A percentile compares a stretch with the other conserved stretches of the same genome.
These are phyloP conservation scores for Chaetoceros muelleri DNA, from an alignment of 108 stramenopile genomes.

Conservation along the genomic window DNA sequence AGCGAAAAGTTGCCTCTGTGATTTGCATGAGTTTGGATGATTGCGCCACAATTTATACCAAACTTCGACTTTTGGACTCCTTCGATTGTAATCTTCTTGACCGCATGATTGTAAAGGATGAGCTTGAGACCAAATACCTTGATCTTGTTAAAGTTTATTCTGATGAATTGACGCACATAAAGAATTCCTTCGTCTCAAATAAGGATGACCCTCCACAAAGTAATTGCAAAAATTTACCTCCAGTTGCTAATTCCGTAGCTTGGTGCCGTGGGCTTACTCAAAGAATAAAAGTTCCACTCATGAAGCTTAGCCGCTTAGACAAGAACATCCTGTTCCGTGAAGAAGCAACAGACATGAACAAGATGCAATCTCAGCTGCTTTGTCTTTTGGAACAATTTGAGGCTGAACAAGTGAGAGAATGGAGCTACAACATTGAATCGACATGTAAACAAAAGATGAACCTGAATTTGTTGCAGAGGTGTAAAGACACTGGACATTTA, in stretches of 20 bases:
- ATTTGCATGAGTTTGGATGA: slow-evolving; percentile 84
- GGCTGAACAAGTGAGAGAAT: slow-evolving; percentile 61
- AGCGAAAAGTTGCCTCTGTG: slow-evolving; percentile 75
- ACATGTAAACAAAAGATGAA: slow-evolving; percentile 69
- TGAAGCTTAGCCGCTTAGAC: slow-evolving; percentile 69
- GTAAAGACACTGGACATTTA: slow-evolving; percentile 36
- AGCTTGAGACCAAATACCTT: slow-evolving; percentile 85
- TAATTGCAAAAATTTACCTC: slow-evolving; percentile 64
- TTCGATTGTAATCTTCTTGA: slow-evolving; percentile 77
- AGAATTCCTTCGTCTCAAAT: slow-evolving; percentile 74
- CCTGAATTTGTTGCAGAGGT: slow-evolving; percentile 58
- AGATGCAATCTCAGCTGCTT: slow-evolving; percentile 53
- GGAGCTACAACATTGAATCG: slow-evolving; percentile 69
- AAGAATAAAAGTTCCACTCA: slow-evolving; percentile 75
- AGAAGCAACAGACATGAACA: slow-evolving; percentile 83
- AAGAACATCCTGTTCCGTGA: slow-evolving; percentile 76
- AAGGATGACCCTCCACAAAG: slow-evolving; percentile 50
- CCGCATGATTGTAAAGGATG: slow-evolving; percentile 83
- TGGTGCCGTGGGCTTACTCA: slow-evolving; percentile 83
- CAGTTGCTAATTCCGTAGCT: slow-evolving; percentile 71
- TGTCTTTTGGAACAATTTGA: slow-evolving; percentile 71
- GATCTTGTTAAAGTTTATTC: slow-evolving; percentile 77
- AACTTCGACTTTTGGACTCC: slow-evolving; percentile 77
- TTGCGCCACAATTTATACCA: slow-evolving; percentile 74
- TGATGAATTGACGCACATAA: slow-evolving; percentile 70